Evolutionary conservation across 805 yeast genomes (phyloP).

Genomic region (Cyberlindnera japonica): DNA sequence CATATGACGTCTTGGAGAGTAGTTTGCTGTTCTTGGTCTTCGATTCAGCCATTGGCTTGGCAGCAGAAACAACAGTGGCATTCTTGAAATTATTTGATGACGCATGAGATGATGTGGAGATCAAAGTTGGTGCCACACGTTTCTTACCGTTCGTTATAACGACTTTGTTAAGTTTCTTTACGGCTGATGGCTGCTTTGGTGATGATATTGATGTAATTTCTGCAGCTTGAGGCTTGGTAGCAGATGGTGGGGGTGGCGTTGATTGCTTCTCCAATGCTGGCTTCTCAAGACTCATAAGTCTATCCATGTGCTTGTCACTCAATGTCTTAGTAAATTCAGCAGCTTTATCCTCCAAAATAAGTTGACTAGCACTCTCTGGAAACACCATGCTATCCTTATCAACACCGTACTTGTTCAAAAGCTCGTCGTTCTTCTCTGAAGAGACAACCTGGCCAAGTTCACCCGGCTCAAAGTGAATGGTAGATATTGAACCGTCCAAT

Average conservation of each 20-base stretch:
- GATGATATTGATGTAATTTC: background rate
- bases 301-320: constrained; percentile 37
- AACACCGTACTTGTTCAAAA: constrained; percentile 81
- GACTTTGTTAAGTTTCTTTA: constrained; percentile 39
- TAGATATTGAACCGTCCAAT: constrained; percentile 77
- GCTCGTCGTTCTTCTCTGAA: constrained; percentile 59
- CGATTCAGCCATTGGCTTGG: constrained; percentile 3
- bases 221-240: background rate
- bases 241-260: constrained; percentile 9
- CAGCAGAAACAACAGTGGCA: constrained; percentile 13
- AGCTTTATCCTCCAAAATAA: constrained; percentile 66
- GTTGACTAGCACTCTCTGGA: constrained; percentile 83
- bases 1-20: constrained; percentile 44
- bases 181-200: constrained; percentile 21
- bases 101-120: constrained; percentile 41
- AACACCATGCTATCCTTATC: constrained; percentile 79
- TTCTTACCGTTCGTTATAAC: constrained; percentile 75
- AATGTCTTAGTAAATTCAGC: constrained; percentile 31
- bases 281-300: constrained; percentile 35
- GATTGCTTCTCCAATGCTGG: constrained; percentile 8
- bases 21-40: background rate
- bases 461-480: constrained; percentile 54
- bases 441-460: constrained; percentile 67
- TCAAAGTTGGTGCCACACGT: constrained; percentile 66
- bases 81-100: constrained; percentile 16